Evolutionary conservation across 1,284 basidiomycete species (phyloP).

Genomic region (Entoloma clypeatum): DNA sequence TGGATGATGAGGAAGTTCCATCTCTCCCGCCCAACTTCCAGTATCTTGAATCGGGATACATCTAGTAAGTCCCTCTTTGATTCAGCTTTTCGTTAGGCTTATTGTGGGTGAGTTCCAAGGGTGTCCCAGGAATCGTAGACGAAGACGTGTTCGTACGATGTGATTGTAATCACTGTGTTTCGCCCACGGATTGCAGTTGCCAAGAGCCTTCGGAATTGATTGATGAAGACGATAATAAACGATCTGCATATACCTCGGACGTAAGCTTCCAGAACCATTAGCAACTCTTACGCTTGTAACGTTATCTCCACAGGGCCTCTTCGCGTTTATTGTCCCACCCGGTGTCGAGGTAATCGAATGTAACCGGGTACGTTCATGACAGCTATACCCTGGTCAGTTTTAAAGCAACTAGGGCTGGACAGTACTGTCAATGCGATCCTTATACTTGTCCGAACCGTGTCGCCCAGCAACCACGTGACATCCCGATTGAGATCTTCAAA

Average conservation of each 20-base stretch:
- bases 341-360: slow-evolving; percentile 57
- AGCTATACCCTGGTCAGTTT: not conserved
- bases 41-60: slow-evolving; percentile 52
- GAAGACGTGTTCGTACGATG: slow-evolving; percentile 27
- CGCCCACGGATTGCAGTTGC: slow-evolving; percentile 28
- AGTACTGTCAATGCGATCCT: slow-evolving; percentile 46
- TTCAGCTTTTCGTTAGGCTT: not conserved
- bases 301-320: slow-evolving; percentile 40
- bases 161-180: slow-evolving; percentile 24
- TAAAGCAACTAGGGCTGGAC: slow-evolving; percentile 1
- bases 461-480: slow-evolving; percentile 43
- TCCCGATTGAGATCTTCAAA: slow-evolving; percentile 55
- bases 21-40: slow-evolving; percentile 37
- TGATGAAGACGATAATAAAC: slow-evolving; percentile 21
- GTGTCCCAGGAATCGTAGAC: slow-evolving; percentile 18
- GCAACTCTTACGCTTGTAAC: not conserved
- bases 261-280: slow-evolving; percentile 14
- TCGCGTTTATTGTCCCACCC: slow-evolving; percentile 40
- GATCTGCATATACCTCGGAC: slow-evolving; percentile 41
- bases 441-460: slow-evolving; percentile 48
- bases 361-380: slow-evolving; percentile 41
- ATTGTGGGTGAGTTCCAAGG: slow-evolving; percentile 18
- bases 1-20: slow-evolving; percentile 47
- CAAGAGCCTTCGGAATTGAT: slow-evolving; percentile 28
- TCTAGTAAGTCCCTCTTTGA: slow-evolving; percentile 33